Base-by-base conservation (phyloP, 345 rosid genomes). In the Citrus medica region DNA sequence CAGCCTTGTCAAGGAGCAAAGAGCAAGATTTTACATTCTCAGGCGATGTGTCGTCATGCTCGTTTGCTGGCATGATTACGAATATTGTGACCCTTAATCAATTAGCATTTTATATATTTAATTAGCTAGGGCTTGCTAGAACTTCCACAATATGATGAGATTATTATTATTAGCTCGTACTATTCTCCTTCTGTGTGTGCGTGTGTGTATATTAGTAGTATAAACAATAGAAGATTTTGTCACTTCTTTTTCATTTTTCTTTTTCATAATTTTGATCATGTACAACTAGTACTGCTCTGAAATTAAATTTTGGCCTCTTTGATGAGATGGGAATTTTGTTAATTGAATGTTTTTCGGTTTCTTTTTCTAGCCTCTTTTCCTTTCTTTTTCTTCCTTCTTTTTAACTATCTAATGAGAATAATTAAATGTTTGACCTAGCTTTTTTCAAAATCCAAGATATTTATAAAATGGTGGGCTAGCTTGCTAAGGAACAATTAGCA, bases 21-120 rank as follows among this genome's bases (percentile, higher is more conserved):
- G 88, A 75, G 90, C 91, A 1, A 85, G 85, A 72, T 91, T 91
- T 80, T 91, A 91, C 82, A 91, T 91, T 66, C 83, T 91, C 69
- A 75, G 94, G 40, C 84, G 94, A n/a, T 91, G 94, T 75, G 78
- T 91, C 59, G 56, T 79, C 62, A 89, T 91, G 86, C 85, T 91
- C 27, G 71, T 91, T 38, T 91, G 94, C 79, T 91, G 94, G 94
- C 87, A 90, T 9, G 85, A 90, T 28, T 82, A 82, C 35, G 85
- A 90, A 33, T 79, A 80, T 40, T 78, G 74, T 28, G 88, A 83
- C 62, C 40, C 76, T 66, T 83, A 62, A 80, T 70, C 9, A 59
- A 59, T 59, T 22, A 59, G 27, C 62, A 59, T n/a, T 59, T n/a
- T n/a, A 59, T n/a, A 24, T 59, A n/a, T 25, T 27, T 61, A 61